Conservation (phyloP, 176 grass and related monocot species). For the Bonia amplexicaulis region DNA sequence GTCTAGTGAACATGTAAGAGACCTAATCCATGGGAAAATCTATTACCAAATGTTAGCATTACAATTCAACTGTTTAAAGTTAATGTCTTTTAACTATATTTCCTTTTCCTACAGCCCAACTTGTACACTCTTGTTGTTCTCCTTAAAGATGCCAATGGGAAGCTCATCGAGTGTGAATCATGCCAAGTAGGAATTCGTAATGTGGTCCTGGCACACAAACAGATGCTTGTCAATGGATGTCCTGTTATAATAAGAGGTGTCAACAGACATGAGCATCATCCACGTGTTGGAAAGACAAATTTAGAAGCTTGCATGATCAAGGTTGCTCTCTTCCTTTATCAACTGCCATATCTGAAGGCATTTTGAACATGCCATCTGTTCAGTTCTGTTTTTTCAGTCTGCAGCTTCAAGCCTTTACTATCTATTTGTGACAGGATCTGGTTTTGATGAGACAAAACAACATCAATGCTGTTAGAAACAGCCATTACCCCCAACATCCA, state of each 20-base stretch:
- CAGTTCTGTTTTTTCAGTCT: slow-evolving; percentile 6
- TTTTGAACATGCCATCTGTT: slow-evolving; percentile 5
- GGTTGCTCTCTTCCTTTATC: slow-evolving; percentile 40
- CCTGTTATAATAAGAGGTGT: slow-evolving; percentile 89
- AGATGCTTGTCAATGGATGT: slow-evolving; percentile 90
- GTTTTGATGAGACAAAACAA: slow-evolving; percentile 97
- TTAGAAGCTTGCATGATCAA: slow-evolving; percentile 98
- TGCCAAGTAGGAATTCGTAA: slow-evolving; percentile 92
- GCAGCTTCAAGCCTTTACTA: slow-evolving; percentile 3
- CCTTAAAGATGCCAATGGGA: slow-evolving; percentile 90
- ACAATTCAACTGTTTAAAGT: not conserved
- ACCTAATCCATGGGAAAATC: slow-evolving; percentile 15
- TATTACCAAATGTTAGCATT: slow-evolving; percentile 1
- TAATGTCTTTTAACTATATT: slow-evolving; percentile 41
- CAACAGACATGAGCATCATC: slow-evolving; percentile 96
- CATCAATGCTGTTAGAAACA: slow-evolving; percentile 95
- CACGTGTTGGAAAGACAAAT: slow-evolving; percentile 86
- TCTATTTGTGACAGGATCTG: slow-evolving; percentile 61
- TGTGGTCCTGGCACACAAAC: slow-evolving; percentile 66
- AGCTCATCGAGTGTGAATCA: slow-evolving; percentile 88
- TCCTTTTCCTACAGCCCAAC: slow-evolving; percentile 73
- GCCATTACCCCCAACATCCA: slow-evolving; percentile 93
- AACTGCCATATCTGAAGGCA: not conserved
- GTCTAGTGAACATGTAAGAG: slow-evolving; percentile 87
- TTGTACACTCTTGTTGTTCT: slow-evolving; percentile 90